These are phyloP conservation scores for Trichoderma cornu-damae DNA, from an alignment of 2,329 filamentous ascomycete genomes.

Conservation along the genomic window DNA sequence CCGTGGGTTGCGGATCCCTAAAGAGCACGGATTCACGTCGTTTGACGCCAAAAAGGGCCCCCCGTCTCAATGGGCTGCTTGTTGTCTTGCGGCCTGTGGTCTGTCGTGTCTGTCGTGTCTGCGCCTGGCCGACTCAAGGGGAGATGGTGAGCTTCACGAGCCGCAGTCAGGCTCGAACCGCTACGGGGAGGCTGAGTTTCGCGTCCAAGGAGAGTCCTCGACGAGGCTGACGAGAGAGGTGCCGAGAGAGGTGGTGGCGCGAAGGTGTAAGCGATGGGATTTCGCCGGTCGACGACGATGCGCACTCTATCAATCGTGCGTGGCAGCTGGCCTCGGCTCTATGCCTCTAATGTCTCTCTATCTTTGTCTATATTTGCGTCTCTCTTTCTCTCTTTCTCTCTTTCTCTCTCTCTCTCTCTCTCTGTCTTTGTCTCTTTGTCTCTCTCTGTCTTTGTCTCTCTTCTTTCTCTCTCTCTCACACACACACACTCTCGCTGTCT, in stretches of 20 bases:
- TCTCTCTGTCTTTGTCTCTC: too few species aligned
- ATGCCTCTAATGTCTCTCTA: conserved; percentile 6
- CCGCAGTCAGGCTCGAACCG: background rate
- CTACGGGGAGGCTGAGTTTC: background rate
- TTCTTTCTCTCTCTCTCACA: too few species aligned
- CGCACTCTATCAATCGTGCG: background rate
- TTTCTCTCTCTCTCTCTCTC: background rate
- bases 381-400: background rate
- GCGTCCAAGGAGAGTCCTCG: conserved; percentile 1
- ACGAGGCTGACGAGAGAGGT: conserved; percentile 5
- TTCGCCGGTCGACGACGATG: background rate
- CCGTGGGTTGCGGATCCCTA: conserved; percentile 13
- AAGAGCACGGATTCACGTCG: conserved; percentile 18
- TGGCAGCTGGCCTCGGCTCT: background rate
- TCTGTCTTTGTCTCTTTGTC: too few species aligned
- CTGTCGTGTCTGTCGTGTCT: too few species aligned
- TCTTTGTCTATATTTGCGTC: background rate
- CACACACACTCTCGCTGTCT: too few species aligned
- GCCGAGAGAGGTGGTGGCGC: background rate
- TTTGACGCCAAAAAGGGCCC: conserved; percentile 17
- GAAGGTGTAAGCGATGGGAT: background rate
- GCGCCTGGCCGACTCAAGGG: background rate
- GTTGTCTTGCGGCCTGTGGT: background rate
- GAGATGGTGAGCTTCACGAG: conserved; percentile 2
- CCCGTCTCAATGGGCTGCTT: conserved; percentile 7